phyloP scores from a whole-genome alignment of 495 filamentous ascomycete genomes.

The Chaetomidium leptoderma region DNA sequence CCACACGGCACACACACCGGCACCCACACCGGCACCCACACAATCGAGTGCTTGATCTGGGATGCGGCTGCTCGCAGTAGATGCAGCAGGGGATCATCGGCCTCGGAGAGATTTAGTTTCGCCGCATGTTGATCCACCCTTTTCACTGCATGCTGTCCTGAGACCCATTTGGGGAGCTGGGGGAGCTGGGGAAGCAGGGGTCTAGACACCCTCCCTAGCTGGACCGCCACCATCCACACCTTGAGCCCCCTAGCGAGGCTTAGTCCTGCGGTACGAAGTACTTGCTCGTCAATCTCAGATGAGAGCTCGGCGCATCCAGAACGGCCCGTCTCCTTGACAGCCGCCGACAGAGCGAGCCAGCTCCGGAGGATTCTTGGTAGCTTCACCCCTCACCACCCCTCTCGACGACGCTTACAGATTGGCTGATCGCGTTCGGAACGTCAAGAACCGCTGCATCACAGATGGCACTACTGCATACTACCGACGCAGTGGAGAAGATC shows the following conservation, averaged over 20 bases:
- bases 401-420: neutral
- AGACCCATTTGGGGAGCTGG: neutral
- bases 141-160: neutral
- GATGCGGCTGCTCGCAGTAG: neutral
- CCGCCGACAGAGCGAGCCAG: no score
- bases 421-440: neutral
- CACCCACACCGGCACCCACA: neutral
- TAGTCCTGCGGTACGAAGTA: neutral
- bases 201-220: neutral
- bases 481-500: constrained; percentile 22
- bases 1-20: neutral
- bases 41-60: neutral
- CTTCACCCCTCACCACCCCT: constrained; percentile 5
- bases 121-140: constrained; percentile 6
- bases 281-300: neutral
- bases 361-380: neutral
- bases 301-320: neutral
- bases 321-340: neutral
- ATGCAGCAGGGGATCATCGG: neutral
- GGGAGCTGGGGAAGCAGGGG: neutral
- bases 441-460: neutral
- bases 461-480: constrained; percentile 12
- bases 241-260: neutral
- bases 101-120: neutral
- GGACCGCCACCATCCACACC: neutral